Base-by-base conservation (phyloP, 2,329 filamentous ascomycete species). In the Aspergillus fischeri region DNA sequence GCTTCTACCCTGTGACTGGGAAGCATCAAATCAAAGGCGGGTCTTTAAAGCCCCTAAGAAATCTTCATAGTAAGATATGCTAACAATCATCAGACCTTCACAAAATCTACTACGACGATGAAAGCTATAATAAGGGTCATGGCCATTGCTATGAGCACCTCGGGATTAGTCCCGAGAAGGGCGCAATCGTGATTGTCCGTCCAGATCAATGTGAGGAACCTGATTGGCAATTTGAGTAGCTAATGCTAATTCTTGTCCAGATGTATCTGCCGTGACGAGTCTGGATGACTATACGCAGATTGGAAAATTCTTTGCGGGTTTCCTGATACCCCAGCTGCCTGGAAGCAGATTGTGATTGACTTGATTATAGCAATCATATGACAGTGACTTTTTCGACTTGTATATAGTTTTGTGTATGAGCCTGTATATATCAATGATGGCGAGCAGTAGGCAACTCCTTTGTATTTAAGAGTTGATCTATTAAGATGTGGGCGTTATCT, bases 171-270 rank as follows among this genome's bases (percentile, higher is more conserved):
- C 68, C 76, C 0, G 60, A 69, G 4, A 56, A 68, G 32, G 81
- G 82, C 0, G 79, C 77, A 0, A 60, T 85, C 4, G 75, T 83
- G 0, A 73, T 87, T 57, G 78, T 86, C 8, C 76, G 85, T 14
- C 85, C 85, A 1, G 85, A 87, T 73, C 84, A 86, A 72, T 84
- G 83, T 83, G 70, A 73, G 80, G 71, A 14, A 17, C 21, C 8
- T 21, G 2, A 3, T 11, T 1, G 5, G 14, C 11, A 11, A 38
- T 48, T 51, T 25, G 6, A 5, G 27, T 8, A 45, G 27, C 27
- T 21, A 35, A 52, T 49, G 51, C 50, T 64, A 27, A 55, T 8
- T 9, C 32, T 20, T 10, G 14, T 6, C 20, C 55, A 75, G 74
- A 78, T 61, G 73, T 78, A 4, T 75, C 74, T n/a, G 73, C 74